Evolutionary conservation across 306 rosid species (phyloP).

Genomic region (Pyrus pyrifolia): DNA sequence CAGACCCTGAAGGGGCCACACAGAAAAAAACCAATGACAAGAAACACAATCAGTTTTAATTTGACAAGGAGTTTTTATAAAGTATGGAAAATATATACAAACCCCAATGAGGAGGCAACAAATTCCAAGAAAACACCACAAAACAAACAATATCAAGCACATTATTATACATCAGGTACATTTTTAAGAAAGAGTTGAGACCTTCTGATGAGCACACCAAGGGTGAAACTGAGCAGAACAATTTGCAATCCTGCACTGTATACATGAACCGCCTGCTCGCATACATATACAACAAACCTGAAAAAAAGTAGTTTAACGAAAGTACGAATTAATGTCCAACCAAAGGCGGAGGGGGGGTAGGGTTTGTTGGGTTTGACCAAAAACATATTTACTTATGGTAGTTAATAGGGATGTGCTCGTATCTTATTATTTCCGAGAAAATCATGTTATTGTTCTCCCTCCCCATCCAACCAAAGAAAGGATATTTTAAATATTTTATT

Average conservation of each 20-base stretch:
- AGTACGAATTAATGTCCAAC: background rate
- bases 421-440: background rate
- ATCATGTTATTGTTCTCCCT: background rate
- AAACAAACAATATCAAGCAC: background rate
- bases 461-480: background rate
- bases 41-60: background rate
- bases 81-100: no score
- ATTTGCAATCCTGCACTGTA: slow-evolving; percentile 47
- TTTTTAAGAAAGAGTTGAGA: slow-evolving; percentile 8
- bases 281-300: slow-evolving; percentile 60
- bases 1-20: slow-evolving; percentile 35
- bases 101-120: no score
- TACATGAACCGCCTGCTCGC: slow-evolving; percentile 54
- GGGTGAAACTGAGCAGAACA: slow-evolving; percentile 60
- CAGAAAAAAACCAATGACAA: background rate
- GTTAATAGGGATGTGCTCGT: background rate
- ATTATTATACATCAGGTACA: background rate
- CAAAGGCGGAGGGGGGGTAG: background rate
- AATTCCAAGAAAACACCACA: no score
- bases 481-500: background rate
- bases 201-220: slow-evolving; percentile 79
- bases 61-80: background rate
- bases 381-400: background rate
- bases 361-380: background rate
- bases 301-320: slow-evolving; percentile 1